Conservation (phyloP, 441 rosid genomes). For the Aleurites moluccanus region DNA sequence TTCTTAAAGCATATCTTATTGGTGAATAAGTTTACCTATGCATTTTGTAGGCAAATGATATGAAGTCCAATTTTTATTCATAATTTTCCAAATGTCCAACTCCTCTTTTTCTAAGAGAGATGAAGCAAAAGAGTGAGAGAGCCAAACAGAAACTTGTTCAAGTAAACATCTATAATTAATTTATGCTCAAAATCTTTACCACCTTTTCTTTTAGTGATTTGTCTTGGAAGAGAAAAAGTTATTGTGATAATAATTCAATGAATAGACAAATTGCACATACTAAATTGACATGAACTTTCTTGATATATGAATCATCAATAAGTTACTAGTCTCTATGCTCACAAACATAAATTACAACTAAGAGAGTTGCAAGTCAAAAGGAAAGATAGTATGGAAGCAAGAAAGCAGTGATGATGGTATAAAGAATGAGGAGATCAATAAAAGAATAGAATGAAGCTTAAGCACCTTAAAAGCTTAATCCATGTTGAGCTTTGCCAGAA, state of each 20-base stretch:
- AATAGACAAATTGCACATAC: no score
- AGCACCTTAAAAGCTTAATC: not conserved
- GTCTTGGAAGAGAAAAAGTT: not conserved
- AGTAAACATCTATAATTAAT: not conserved
- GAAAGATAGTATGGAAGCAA: not conserved
- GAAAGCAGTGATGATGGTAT: not conserved
- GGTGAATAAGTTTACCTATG: no score
- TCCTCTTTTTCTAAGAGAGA: not conserved
- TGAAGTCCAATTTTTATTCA: no score
- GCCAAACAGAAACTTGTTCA: not conserved
- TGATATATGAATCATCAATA: not conserved
- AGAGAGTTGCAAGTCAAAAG: not conserved
- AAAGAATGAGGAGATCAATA: not conserved
- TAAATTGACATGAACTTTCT: not conserved
- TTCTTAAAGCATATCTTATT: no score
- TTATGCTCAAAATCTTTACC: not conserved
- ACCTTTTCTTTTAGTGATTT: not conserved
- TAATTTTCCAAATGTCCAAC: no score
- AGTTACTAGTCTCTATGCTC: not conserved
- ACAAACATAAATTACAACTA: not conserved
- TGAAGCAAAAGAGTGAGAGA: no score
- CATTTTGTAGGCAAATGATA: no score
- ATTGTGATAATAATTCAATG: no score
- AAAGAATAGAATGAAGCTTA: not conserved
- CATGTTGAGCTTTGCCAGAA: not conserved